phyloP scores from a whole-genome alignment of 2,329 filamentous ascomycete species.

The Alternaria arbusti region DNA sequence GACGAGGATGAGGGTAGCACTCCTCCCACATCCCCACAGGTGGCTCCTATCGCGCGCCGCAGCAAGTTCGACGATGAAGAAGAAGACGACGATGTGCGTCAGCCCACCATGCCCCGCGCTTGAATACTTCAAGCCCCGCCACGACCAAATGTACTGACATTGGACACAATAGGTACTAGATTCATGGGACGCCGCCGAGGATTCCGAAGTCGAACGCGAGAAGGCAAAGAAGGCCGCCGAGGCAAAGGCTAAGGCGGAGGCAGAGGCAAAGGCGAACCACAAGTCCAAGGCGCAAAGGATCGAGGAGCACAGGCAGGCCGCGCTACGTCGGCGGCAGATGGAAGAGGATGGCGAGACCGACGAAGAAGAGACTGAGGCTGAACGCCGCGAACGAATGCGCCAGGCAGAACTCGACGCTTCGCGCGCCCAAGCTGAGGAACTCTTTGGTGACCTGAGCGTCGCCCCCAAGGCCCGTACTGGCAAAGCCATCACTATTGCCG shows the following conservation, averaged over 20 bases:
- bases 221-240: constrained; percentile 88
- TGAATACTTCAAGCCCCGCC: constrained; percentile 25
- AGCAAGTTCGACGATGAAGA: constrained; percentile 94
- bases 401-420: constrained; percentile 86
- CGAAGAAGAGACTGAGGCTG: constrained; percentile 75
- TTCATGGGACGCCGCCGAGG: constrained; percentile 95
- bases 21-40: constrained; percentile 56
- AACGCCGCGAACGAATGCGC: constrained; percentile 75
- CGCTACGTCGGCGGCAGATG: constrained; percentile 63
- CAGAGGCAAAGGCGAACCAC: constrained; percentile 85
- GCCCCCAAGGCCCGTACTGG: constrained; percentile 71
- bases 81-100: constrained; percentile 76
- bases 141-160: constrained; percentile 27
- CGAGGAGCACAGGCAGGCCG: constrained; percentile 72
- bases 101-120: constrained; percentile 22
- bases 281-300: constrained; percentile 88
- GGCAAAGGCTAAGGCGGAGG: constrained; percentile 87
- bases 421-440: constrained; percentile 85
- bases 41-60: constrained; percentile 56
- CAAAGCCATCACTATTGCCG: constrained; percentile 71
- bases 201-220: constrained; percentile 95
- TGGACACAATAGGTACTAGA: constrained; percentile 74
- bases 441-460: constrained; percentile 80
- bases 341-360: constrained; percentile 65
- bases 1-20: constrained; percentile 65